Percentiles rank a stretch among this genome's conserved stretches.
phyloP scores from a whole-genome alignment of 2,329 filamentous ascomycete species.

The Pseudogymnoascus sp. region DNA sequence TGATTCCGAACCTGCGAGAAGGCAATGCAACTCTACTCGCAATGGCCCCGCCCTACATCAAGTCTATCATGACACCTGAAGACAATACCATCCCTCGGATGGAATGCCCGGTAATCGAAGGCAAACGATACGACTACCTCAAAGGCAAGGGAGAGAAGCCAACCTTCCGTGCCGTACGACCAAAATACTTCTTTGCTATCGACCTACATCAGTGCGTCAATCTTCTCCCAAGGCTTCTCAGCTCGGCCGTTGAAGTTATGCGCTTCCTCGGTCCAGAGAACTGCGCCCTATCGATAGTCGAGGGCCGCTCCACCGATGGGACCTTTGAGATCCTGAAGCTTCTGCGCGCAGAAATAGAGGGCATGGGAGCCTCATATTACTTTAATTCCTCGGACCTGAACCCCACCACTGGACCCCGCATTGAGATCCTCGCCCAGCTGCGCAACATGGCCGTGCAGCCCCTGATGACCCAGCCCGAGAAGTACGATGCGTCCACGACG shows the following conservation, averaged over 20 bases:
- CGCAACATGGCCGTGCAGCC: constrained; percentile 44
- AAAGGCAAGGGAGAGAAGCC: neutral
- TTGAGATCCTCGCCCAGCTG: constrained; percentile 39
- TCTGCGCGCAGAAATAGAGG: constrained; percentile 33
- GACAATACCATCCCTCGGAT: constrained; percentile 6
- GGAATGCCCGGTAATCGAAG: neutral
- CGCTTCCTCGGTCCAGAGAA: constrained; percentile 36
- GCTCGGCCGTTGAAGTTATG: constrained; percentile 40
- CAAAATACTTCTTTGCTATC: constrained; percentile 42
- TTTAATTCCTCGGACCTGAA: constrained; percentile 35
- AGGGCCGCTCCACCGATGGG: constrained; percentile 46
- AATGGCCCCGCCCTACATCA: neutral
- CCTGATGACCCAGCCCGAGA: constrained; percentile 25
- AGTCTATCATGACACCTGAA: constrained; percentile 4
- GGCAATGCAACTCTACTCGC: neutral
- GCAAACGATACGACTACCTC: constrained; percentile 9
- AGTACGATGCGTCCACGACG: constrained; percentile 30
- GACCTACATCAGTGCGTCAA: constrained; percentile 37
- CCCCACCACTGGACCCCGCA: constrained; percentile 35
- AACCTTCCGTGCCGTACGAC: neutral
- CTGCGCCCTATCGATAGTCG: constrained; percentile 47
- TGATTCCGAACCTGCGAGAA: no score
- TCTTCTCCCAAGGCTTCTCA: constrained; percentile 42
- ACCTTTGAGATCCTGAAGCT: constrained; percentile 40
- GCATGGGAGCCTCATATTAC: constrained; percentile 33